Evolutionary conservation across 73 alveolate species (phyloP), one percentile per base, ranked within the genome.

Genomic region (Durusdinium trenchii): DNA sequence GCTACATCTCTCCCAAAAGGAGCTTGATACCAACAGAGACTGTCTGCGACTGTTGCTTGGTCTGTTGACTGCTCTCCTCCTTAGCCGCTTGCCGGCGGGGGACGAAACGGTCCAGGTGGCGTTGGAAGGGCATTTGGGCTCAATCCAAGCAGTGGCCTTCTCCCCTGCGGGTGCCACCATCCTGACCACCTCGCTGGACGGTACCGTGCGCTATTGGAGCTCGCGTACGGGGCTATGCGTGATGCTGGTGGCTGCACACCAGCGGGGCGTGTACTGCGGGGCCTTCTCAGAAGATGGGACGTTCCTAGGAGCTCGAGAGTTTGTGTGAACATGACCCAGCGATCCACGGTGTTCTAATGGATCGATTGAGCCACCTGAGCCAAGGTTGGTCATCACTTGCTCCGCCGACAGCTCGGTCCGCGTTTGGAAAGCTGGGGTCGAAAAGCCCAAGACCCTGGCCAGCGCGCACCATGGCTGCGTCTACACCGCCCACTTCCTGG

Each of bases 91-190:
- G n/a, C n/a, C n/a, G n/a, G n/a, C n/a, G n/a, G 89, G 32, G 61
- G 40, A 14, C 36, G 89, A 61, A 18, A 42, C 10, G 61, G 62
- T 61, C 3, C 62, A 38, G 18, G 85, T 71, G 57, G 98, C 89
- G 32, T 38, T 91, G 89, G 98, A 91, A n/a, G 98, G 98, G 4
- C 98, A 91, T 14, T 14, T 51, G 35, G 98, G 98, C 38, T 76
- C 98, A 32, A 91, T 91, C 89, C 98, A 91, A 38, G 98, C 98
- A 3, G 89, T 91, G 12, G 98, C 98, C 30, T 91, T 91, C 35
- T 91, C 98, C 60, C 98, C 98, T 0, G 85, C 84, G 32, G 98
- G 98, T 42, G 98, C 98, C 36, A 91, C 98, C 43, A 91, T 91
- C n/a, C 79, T 91, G 54, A 91, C 98, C 30, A 52, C 78, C 12